Base-by-base conservation (phyloP, 805 yeast genomes). In the Yamadazyma scolyti region DNA sequence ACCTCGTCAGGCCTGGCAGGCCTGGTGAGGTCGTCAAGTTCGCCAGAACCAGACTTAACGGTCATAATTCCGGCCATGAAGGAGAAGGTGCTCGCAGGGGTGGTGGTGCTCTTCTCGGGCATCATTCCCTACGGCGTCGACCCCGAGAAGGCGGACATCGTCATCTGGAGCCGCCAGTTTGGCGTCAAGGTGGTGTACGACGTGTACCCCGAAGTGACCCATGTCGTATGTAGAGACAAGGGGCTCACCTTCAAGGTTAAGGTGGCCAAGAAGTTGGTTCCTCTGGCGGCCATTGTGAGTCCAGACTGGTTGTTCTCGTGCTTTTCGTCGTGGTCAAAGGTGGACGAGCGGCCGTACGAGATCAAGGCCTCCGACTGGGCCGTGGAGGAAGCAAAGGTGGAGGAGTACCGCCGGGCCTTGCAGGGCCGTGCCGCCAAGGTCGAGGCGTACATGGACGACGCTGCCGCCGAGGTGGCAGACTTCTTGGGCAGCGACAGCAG, bases 271-370 rank as follows among this genome's bases (percentile, higher is more conserved):
- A 62, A 76, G 33, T 59, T 69, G n/a, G 61, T 77, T 23, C 79
- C 80, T 1, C 52, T 63, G 12, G 81, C 82, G 20, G 77, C 81
- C 44, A 72, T 90, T n/a, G 95, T 90, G 12, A 81, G 79, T 47
- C 89, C 95, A 2, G 93, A 85, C 47, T 90, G 98, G 98, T 58
- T 90, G 2, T 89, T 89, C 60, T 79, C 82, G 21, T 84, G 96
- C 54, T 65, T 90, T 43, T 78, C 88, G 6, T 59, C 71, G 16
- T 90, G 97, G 97, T 65, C 66, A 33, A 72, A 71, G 27, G 79
- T 79, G 0, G 77, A 79, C 11, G 93, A 82, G 41, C 63, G 52
- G 3, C 75, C 72, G 3, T 89, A 67, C 49, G 52, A 66, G 23
- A 62, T 88, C 12, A 58, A 68, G 5, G 71, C 75, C n/a, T 71